These are phyloP conservation scores for Triangularia setosa DNA, from an alignment of 2,329 filamentous ascomycete species.

Conservation along the genomic window DNA sequence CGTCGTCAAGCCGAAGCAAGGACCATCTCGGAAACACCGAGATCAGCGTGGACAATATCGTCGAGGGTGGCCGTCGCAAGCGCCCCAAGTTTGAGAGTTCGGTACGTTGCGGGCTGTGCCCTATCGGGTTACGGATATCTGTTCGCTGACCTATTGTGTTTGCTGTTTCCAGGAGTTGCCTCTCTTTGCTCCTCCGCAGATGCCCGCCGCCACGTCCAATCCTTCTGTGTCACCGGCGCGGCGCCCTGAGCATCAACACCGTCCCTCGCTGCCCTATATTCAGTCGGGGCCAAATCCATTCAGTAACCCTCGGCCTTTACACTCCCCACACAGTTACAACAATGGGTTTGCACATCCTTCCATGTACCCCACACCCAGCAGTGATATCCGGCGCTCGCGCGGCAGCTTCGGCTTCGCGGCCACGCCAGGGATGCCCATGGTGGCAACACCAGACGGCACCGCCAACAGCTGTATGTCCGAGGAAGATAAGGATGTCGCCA, in stretches of 20 bases:
- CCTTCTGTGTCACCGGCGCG: conserved; percentile 93
- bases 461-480: conserved; percentile 96
- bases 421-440: conserved; percentile 34
- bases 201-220: conserved; percentile 91
- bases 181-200: conserved; percentile 88
- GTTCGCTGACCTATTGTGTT: conserved; percentile 24
- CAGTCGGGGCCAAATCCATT: conserved; percentile 76
- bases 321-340: conserved; percentile 76
- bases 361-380: conserved; percentile 59
- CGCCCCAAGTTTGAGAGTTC: conserved; percentile 94
- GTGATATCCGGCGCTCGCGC: conserved; percentile 63
- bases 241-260: conserved; percentile 67
- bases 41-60: conserved; percentile 96
- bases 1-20: conserved; percentile 71
- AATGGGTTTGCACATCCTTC: conserved; percentile 51
- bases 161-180: conserved; percentile 71
- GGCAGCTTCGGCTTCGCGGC: conserved; percentile 56
- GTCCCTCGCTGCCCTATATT: conserved; percentile 71
- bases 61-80: conserved; percentile 93
- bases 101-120: conserved; percentile 57
- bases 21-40: conserved; percentile 92
- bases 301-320: conserved; percentile 69
- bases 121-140: not conserved
- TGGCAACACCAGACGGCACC: conserved; percentile 91
- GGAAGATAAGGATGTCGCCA: conserved; percentile 86